Conservation (phyloP, 140 eudicot species). For the Oenanthe javanica region DNA sequence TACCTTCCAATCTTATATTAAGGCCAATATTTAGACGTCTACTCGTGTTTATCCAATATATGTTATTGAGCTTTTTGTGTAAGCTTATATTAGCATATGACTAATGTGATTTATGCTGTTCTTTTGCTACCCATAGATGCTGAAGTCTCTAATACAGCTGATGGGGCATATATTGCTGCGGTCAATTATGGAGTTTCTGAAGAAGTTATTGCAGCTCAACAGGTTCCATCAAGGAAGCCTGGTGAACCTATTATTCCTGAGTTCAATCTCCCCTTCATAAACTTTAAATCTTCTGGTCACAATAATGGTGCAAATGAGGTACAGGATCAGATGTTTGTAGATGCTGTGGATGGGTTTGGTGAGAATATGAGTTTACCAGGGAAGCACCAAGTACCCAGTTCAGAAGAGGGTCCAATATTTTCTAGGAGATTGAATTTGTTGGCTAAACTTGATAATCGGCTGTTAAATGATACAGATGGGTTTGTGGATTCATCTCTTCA, state of each 20-base stretch:
- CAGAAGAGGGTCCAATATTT: conserved; percentile 1
- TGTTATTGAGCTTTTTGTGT: background rate
- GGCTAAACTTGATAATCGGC: background rate
- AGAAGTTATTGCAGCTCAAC: background rate
- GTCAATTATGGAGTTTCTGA: conserved; percentile 8
- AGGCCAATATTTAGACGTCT: background rate
- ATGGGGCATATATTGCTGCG: background rate
- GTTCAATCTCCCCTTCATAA: conserved; percentile 7
- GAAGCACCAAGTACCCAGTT: conserved; percentile 10
- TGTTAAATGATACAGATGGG: background rate
- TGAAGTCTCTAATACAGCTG: conserved; percentile 1
- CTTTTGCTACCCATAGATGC: background rate
- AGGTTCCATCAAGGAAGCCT: conserved; percentile 2
- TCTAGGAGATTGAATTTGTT: no score
- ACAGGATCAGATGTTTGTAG: conserved; percentile 1
- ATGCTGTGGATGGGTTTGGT: conserved; percentile 3
- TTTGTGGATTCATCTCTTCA: background rate
- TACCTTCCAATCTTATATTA: background rate
- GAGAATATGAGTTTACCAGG: conserved; percentile 5
- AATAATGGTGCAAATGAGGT: conserved; percentile 9
- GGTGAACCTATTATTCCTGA: conserved; percentile 10
- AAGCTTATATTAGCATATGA: background rate
- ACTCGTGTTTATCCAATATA: background rate
- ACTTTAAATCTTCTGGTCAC: conserved; percentile 7
- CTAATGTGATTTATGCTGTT: background rate